Evolutionary conservation across 108 stramenopile genomes (phyloP).

Genomic region (Pseudonitzschia multiseries): DNA sequence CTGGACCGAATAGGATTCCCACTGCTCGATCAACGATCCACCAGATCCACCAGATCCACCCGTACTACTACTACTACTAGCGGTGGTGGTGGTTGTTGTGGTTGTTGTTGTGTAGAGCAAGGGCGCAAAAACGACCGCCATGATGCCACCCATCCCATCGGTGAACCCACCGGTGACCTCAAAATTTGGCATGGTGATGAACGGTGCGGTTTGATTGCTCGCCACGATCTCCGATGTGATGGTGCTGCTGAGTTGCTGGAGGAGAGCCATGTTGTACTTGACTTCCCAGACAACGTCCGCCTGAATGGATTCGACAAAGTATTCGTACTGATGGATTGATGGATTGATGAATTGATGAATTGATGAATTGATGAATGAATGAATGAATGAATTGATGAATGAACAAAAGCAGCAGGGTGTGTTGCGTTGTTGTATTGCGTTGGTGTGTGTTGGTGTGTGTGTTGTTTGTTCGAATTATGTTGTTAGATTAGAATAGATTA

Average conservation of each 20-base stretch:
- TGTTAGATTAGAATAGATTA: too few relatives aligned
- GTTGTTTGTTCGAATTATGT: too few relatives aligned
- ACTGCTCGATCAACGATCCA: constrained; percentile 2
- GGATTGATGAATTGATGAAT: too few relatives aligned
- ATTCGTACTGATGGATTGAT: constrained; percentile 9
- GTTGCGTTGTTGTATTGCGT: too few relatives aligned
- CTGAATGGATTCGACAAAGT: constrained; percentile 12
- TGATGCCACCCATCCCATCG: constrained; percentile 25
- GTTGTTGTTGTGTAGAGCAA: not conserved
- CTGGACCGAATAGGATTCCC: constrained; percentile 30
- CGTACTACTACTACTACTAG: too few relatives aligned
- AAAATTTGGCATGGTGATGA: constrained; percentile 18
- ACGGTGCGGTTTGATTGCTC: constrained; percentile 11
- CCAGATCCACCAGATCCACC: not conserved
- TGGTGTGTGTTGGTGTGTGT: too few relatives aligned
- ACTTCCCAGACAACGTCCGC: constrained; percentile 28
- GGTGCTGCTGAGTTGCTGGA: constrained; percentile 14
- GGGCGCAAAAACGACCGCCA: constrained; percentile 26
- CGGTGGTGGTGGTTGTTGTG: too few relatives aligned
- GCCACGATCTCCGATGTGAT: constrained; percentile 4
- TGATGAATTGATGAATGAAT: too few relatives aligned
- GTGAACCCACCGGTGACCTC: constrained; percentile 29
- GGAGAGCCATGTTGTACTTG: constrained; percentile 24
- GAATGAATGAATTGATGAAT: too few relatives aligned
- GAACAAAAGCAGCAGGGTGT: too few relatives aligned